Evolutionary conservation across 2,329 filamentous ascomycete genomes (phyloP).

Genomic region (Alternaria metachromatica): DNA sequence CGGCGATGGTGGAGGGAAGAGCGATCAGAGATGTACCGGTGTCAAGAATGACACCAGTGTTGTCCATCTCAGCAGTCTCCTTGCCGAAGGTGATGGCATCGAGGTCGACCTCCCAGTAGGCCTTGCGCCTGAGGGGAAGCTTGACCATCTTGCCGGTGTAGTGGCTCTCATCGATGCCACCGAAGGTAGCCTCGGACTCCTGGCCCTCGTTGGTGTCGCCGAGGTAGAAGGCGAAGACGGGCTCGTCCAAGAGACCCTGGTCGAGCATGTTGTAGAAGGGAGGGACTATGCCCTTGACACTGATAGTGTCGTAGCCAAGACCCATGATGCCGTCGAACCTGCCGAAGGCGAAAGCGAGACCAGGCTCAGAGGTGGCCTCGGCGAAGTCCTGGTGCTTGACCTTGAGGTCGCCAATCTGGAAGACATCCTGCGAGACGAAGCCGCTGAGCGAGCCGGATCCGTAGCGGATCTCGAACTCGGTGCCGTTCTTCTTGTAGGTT

Average conservation of each 20-base stretch:
- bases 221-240: constrained; percentile 96
- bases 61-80: constrained; percentile 84
- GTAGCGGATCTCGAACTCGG: constrained; percentile 90
- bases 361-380: constrained; percentile 93
- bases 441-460: constrained; percentile 93
- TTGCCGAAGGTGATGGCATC: constrained; percentile 90
- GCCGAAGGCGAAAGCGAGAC: constrained; percentile 96
- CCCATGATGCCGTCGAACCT: constrained; percentile 97
- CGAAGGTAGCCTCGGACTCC: constrained; percentile 87
- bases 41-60: constrained; percentile 96
- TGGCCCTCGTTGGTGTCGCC: constrained; percentile 73
- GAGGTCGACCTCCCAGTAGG: constrained; percentile 99
- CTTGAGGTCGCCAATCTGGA: constrained; percentile 87
- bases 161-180: constrained; percentile 83
- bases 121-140: constrained; percentile 95
- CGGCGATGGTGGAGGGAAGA: constrained; percentile 86
- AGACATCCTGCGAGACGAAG: constrained; percentile 86
- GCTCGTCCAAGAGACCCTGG: constrained; percentile 87
- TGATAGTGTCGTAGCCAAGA: constrained; percentile 92
- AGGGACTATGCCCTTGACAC: constrained; percentile 93
- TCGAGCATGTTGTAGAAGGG: constrained; percentile 97
- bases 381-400: constrained; percentile 93
- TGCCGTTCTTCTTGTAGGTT: constrained; percentile 92
- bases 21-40: constrained; percentile 98
- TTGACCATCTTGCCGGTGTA: constrained; percentile 86